Percentiles rank a stretch among this genome's conserved stretches.
Evolutionary conservation across 2,329 filamentous ascomycete genomes (phyloP).

Genomic region (Cladosporium sp.): DNA sequence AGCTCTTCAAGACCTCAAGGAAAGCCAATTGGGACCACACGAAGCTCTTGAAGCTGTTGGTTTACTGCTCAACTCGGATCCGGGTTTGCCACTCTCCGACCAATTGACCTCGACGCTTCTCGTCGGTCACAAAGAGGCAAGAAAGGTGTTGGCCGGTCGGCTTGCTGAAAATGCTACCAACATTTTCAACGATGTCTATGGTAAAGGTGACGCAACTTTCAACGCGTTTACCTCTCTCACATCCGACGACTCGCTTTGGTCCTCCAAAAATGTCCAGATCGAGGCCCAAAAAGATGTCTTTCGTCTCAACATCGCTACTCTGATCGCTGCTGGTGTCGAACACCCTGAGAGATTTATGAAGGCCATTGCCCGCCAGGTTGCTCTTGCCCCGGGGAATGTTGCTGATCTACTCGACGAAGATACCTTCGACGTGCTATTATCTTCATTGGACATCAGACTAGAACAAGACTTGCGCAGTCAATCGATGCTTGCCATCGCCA

Average conservation of each 20-base stretch:
- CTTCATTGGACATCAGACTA: slow-evolving; percentile 79
- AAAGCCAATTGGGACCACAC: slow-evolving; percentile 32
- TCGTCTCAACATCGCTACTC: slow-evolving; percentile 74
- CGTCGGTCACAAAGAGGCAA: slow-evolving; percentile 31
- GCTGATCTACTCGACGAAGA: slow-evolving; percentile 67
- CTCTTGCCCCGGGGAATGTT: slow-evolving; percentile 52
- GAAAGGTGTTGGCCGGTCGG: slow-evolving; percentile 36
- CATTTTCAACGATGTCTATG: slow-evolving; percentile 42
- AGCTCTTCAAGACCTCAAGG: slow-evolving; percentile 29
- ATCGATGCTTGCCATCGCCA: slow-evolving; percentile 75
- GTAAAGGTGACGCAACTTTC: slow-evolving; percentile 43
- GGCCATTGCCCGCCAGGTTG: slow-evolving; percentile 56
- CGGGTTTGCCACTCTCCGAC: slow-evolving; percentile 31
- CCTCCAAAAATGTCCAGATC: slow-evolving; percentile 41
- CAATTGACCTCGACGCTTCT: slow-evolving; percentile 34
- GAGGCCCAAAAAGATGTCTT: slow-evolving; percentile 56
- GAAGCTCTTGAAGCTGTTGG: slow-evolving; percentile 38
- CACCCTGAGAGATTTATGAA: slow-evolving; percentile 58
- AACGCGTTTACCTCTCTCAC: slow-evolving; percentile 40
- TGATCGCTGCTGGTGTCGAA: slow-evolving; percentile 88
- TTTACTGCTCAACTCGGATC: slow-evolving; percentile 39
- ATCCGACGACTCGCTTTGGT: slow-evolving; percentile 41
- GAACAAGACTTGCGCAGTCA: slow-evolving; percentile 70
- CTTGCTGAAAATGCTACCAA: slow-evolving; percentile 38
- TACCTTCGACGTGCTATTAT: slow-evolving; percentile 79